A percentile compares a stretch with the other conserved stretches of the same genome.
Evolutionary conservation across 148 eudicot genomes (phyloP).

Genomic region (Camellia sinensis): DNA sequence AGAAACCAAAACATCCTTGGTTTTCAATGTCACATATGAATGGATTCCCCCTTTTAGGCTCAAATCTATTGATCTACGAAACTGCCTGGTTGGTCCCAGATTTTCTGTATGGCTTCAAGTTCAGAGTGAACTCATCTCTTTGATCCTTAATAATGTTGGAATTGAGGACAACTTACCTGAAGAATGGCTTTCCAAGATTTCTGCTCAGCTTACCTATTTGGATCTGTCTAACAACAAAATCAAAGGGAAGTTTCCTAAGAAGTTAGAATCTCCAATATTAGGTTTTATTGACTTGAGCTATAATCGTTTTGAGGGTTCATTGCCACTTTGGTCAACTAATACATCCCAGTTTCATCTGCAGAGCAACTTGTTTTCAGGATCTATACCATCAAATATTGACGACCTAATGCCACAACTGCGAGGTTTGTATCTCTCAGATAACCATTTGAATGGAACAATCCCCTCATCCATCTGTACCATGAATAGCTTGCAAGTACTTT

Average conservation of each 20-base stretch:
- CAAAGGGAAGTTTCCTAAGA: constrained; percentile 5
- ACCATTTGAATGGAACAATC: constrained; percentile 23
- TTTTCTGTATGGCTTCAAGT: constrained; percentile 26
- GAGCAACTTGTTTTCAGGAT: constrained; percentile 16
- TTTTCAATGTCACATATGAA: neutral
- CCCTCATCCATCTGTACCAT: constrained; percentile 18
- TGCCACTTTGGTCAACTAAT: constrained; percentile 2
- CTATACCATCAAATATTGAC: neutral
- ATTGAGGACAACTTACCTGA: neutral
- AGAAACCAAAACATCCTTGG: neutral
- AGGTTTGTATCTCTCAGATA: constrained; percentile 19
- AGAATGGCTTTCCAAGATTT: neutral
- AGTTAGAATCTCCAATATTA: neutral
- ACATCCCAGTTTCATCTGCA: constrained; percentile 11
- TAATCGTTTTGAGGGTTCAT: neutral
- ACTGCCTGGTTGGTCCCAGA: constrained; percentile 7
- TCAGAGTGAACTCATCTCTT: neutral
- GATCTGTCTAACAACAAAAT: constrained; percentile 18
- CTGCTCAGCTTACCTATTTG: neutral
- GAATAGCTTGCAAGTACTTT: constrained; percentile 16
- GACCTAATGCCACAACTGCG: neutral
- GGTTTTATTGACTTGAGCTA: neutral
- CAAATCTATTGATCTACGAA: neutral
- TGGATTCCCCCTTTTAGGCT: constrained; percentile 28
- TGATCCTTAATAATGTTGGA: neutral